Conservation (phyloP, 257 asterid genomes). For the Parsonsia alboflavescens region DNA sequence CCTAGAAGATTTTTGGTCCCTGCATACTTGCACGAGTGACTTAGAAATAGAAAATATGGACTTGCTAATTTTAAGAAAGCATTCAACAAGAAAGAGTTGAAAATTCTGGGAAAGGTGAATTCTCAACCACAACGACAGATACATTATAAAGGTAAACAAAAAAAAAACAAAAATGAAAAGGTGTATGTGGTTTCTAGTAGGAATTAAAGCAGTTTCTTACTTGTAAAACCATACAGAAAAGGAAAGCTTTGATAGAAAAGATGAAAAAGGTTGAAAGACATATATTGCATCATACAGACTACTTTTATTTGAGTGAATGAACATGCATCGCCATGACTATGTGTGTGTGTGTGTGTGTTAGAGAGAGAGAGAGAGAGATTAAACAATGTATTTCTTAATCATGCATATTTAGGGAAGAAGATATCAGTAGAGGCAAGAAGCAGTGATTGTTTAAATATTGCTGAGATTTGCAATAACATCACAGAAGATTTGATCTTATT, state of each 20-base stretch:
- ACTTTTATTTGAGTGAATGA: background rate
- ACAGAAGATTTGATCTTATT: background rate
- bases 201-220: background rate
- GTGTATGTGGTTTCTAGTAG: too few species aligned
- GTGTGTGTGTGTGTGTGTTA: background rate
- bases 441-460: background rate
- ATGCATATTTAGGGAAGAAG: background rate
- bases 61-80: background rate
- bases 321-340: background rate
- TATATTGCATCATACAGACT: background rate
- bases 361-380: background rate
- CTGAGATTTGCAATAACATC: background rate
- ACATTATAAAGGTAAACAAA: background rate
- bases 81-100: background rate
- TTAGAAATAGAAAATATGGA: constrained; percentile 6
- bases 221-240: background rate
- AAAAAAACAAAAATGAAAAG: too few species aligned
- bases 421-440: background rate
- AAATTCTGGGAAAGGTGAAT: background rate
- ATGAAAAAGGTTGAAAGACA: background rate
- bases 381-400: background rate
- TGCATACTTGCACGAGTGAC: constrained; percentile 23
- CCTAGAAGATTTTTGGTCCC: constrained; percentile 77
- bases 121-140: constrained; percentile 1
- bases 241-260: background rate